phyloP scores from a whole-genome alignment of 2,329 filamentous ascomycete genomes.

The Hypoxylon sp. region DNA sequence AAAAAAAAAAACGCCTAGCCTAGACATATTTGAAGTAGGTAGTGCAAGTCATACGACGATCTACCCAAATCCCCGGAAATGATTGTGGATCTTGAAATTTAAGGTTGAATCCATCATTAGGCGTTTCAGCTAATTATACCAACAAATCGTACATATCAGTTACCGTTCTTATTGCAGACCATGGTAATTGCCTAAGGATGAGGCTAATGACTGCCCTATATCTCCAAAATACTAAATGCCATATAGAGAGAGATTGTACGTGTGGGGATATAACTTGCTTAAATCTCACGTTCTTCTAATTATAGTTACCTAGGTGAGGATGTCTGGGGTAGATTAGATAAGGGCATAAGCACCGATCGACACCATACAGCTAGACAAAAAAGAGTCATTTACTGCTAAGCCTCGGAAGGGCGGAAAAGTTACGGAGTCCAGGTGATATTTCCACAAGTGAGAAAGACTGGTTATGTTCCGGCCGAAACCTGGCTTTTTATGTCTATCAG shows the following conservation, averaged over 20 bases:
- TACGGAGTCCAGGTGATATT: neutral
- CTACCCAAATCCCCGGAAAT: neutral
- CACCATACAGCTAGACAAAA: neutral
- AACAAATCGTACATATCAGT: neutral
- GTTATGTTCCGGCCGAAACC: neutral
- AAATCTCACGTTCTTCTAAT: neutral
- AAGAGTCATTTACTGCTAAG: neutral
- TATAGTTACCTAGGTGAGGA: neutral
- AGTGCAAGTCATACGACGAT: neutral
- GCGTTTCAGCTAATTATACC: slow-evolving; percentile 2
- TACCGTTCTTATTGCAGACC: neutral
- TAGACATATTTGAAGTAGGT: neutral
- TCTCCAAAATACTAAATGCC: neutral
- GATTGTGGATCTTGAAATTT: neutral
- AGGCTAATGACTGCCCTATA: neutral
- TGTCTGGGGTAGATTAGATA: neutral
- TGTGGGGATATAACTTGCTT: neutral
- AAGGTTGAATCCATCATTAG: neutral
- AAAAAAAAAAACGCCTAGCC: neutral
- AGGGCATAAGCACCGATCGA: neutral
- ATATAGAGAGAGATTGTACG: neutral
- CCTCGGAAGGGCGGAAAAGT: neutral
- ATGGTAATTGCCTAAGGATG: neutral
- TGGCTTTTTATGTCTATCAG: neutral
- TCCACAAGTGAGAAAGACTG: neutral